phyloP scores from a whole-genome alignment of 1,139 yeast species.

The Nadsonia starkeyi-henricii region DNA sequence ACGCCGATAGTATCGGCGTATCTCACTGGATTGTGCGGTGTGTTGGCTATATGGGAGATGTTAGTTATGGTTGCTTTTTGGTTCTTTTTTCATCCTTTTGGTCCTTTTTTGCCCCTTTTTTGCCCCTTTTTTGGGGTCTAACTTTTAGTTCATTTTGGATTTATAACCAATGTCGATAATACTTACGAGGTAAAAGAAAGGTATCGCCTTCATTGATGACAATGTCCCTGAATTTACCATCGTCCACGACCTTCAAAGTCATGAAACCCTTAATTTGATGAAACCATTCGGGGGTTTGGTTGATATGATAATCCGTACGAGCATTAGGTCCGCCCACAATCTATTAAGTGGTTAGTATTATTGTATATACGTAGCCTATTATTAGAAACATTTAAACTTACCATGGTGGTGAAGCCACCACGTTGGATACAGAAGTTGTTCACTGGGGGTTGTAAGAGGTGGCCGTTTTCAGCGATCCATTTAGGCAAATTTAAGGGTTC shows the following conservation, averaged over 20 bases:
- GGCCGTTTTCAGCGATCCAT: constrained; percentile 69
- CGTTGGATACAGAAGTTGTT: constrained; percentile 81
- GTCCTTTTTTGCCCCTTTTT: no score
- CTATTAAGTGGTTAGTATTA: constrained; percentile 10
- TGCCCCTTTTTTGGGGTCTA: no score
- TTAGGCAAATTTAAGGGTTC: constrained; percentile 61
- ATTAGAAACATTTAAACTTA: no score
- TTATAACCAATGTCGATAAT: background rate
- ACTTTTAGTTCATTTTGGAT: constrained; percentile 1
- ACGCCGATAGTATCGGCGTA: constrained; percentile 77
- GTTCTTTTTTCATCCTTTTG: no score
- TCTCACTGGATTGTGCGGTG: constrained; percentile 85
- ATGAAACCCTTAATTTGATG: constrained; percentile 76
- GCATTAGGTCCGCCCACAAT: constrained; percentile 91
- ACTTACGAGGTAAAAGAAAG: constrained; percentile 50
- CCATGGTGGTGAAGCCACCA: constrained; percentile 89
- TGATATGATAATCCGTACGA: constrained; percentile 83
- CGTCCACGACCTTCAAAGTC: constrained; percentile 77
- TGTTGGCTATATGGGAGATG: constrained; percentile 36
- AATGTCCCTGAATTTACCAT: constrained; percentile 62
- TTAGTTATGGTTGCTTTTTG: no score
- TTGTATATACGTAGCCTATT: no score
- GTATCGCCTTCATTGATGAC: constrained; percentile 76
- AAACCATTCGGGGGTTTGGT: constrained; percentile 91
- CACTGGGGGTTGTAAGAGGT: constrained; percentile 78